Evolutionary conservation across 148 eudicot species (phyloP).

Genomic region (Camellia granthamiana): DNA sequence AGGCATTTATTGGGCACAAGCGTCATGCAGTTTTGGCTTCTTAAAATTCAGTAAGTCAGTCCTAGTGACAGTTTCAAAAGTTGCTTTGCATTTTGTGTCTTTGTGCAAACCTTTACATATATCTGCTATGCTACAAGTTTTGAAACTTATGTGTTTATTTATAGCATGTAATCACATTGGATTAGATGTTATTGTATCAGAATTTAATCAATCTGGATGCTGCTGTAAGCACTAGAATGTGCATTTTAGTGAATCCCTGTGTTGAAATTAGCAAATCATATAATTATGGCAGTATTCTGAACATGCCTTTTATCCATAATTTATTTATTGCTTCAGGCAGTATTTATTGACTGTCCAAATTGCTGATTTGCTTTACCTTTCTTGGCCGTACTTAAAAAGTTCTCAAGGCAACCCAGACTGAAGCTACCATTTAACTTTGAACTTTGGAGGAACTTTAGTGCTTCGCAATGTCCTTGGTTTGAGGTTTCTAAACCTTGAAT

Average conservation of each 20-base stretch:
- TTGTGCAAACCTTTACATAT: neutral
- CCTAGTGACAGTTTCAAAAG: neutral
- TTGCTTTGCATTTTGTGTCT: neutral
- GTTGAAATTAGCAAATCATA: no score
- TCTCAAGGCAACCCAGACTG: no score
- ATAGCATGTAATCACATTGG: neutral
- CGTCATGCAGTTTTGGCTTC: slow-evolving; percentile 34
- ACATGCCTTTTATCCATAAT: neutral
- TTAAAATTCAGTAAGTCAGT: slow-evolving; percentile 11
- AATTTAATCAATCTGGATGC: slow-evolving; percentile 6
- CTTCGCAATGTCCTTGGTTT: neutral
- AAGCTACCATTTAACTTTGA: neutral
- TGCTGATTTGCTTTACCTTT: no score
- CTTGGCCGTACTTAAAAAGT: no score
- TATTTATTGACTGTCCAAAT: neutral
- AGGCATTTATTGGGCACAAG: slow-evolving; percentile 41
- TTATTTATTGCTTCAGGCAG: neutral
- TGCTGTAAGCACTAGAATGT: slow-evolving; percentile 12
- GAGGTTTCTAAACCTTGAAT: neutral
- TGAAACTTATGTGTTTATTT: slow-evolving; percentile 12
- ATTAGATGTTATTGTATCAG: neutral
- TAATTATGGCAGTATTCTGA: no score
- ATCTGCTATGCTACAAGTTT: neutral
- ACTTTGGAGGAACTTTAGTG: neutral
- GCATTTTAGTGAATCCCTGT: neutral